Evolutionary conservation across 129 eudicot species (phyloP).

Genomic region (Flaveria brownii): DNA sequence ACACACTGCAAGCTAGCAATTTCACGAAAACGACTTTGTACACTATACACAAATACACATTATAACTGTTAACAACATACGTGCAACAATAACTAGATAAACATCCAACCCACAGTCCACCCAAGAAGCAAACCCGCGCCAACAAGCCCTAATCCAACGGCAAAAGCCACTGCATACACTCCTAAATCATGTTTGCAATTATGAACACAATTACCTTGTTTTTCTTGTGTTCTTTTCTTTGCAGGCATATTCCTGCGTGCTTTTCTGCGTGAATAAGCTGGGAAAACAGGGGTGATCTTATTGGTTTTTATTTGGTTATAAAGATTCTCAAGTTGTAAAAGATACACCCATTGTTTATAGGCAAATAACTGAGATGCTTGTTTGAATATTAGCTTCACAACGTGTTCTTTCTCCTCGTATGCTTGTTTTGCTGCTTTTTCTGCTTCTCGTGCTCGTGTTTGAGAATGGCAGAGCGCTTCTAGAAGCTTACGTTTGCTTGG

Average conservation of each 20-base stretch:
- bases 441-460: slow-evolving; percentile 96
- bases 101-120: slow-evolving; percentile 89
- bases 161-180: slow-evolving; percentile 64
- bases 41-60: slow-evolving; percentile 20
- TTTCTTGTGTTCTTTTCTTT: slow-evolving; percentile 42
- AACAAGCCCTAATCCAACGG: slow-evolving; percentile 81
- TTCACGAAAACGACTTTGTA: slow-evolving; percentile 27
- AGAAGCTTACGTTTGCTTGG: slow-evolving; percentile 60
- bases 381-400: slow-evolving; percentile 69
- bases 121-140: slow-evolving; percentile 93
- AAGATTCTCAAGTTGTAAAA: slow-evolving; percentile 77
- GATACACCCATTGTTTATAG: slow-evolving; percentile 86
- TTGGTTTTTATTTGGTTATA: slow-evolving; percentile 51
- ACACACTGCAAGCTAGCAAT: slow-evolving; percentile 26
- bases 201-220: slow-evolving; percentile 29
- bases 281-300: slow-evolving; percentile 40
- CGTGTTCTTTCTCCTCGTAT: slow-evolving; percentile 71
- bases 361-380: slow-evolving; percentile 89
- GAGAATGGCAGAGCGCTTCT: slow-evolving; percentile 91
- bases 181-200: slow-evolving; percentile 43
- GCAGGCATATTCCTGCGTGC: slow-evolving; percentile 27
- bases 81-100: slow-evolving; percentile 37
- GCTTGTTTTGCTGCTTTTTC: slow-evolving; percentile 87
- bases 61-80: slow-evolving; percentile 23
- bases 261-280: slow-evolving; percentile 50